Percentiles rank a stretch among this genome's conserved stretches.
These are phyloP conservation scores for Steccherinum ochraceum DNA, from an alignment of 768 basidiomycete genomes.

Conservation along the genomic window DNA sequence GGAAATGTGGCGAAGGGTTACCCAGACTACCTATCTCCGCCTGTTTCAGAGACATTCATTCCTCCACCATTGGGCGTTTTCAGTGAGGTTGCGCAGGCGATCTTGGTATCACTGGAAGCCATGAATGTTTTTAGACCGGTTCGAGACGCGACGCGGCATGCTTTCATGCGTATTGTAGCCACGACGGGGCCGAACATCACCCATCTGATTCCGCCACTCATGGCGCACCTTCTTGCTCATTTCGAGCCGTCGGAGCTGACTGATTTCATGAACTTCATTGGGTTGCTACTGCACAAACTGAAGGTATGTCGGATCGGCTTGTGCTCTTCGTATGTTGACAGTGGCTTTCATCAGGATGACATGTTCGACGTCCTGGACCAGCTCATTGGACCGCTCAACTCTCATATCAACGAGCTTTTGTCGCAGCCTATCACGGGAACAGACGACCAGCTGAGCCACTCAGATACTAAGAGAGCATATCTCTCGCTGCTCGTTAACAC, in stretches of 20 bases:
- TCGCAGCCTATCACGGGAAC: constrained; percentile 81
- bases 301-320: constrained; percentile 51
- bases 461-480: constrained; percentile 85
- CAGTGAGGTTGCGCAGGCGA: constrained; percentile 77
- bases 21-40: constrained; percentile 77
- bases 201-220: constrained; percentile 81
- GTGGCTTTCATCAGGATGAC: constrained; percentile 76
- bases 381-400: constrained; percentile 78
- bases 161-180: constrained; percentile 89
- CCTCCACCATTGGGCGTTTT: constrained; percentile 76
- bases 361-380: constrained; percentile 87
- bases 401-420: constrained; percentile 74
- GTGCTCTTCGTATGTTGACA: neutral
- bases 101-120: constrained; percentile 79
- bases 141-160: constrained; percentile 87
- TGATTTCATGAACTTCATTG: constrained; percentile 95
- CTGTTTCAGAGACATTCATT: constrained; percentile 58
- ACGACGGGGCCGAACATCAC: constrained; percentile 85
- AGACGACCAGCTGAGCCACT: constrained; percentile 75
- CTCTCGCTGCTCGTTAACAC: constrained; percentile 67
- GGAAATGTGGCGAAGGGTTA: constrained; percentile 96
- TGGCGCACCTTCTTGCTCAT: constrained; percentile 84
- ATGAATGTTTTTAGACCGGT: constrained; percentile 86
- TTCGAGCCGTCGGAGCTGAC: constrained; percentile 90
- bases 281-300: constrained; percentile 83